phyloP scores from a whole-genome alignment of 2,329 filamentous ascomycete species.

The Blastomyces gilchristii region DNA sequence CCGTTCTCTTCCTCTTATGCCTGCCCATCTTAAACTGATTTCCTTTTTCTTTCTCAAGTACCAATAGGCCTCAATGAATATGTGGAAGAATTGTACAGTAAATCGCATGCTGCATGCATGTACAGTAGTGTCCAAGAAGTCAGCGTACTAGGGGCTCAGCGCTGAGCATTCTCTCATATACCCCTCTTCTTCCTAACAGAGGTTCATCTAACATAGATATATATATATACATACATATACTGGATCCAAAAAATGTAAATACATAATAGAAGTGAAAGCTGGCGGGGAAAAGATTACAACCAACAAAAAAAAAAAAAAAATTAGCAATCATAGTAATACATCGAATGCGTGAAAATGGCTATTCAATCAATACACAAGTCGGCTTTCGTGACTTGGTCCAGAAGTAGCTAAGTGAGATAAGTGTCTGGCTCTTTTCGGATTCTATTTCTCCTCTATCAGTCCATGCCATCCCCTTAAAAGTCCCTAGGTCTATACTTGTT shows the following conservation, averaged over 20 bases:
- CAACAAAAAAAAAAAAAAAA: background rate
- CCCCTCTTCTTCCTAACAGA: too few species aligned
- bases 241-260: background rate
- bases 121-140: background rate
- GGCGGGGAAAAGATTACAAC: background rate
- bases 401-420: background rate
- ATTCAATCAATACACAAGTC: background rate
- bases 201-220: background rate
- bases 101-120: background rate
- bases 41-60: background rate
- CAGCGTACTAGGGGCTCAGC: too few species aligned
- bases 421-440: background rate
- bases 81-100: background rate
- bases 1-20: conserved; percentile 10
- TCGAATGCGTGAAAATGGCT: background rate
- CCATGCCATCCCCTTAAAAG: background rate
- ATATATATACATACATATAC: background rate
- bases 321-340: background rate
- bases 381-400: background rate
- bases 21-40: conserved; percentile 14
- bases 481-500: background rate
- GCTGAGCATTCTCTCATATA: too few species aligned
- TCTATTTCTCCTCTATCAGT: background rate
- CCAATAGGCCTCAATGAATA: background rate
- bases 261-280: background rate